Percentiles rank a stretch among this genome's conserved stretches.
phyloP scores from a whole-genome alignment of 1,139 yeast genomes.

The Blastobotrys aristatus region DNA sequence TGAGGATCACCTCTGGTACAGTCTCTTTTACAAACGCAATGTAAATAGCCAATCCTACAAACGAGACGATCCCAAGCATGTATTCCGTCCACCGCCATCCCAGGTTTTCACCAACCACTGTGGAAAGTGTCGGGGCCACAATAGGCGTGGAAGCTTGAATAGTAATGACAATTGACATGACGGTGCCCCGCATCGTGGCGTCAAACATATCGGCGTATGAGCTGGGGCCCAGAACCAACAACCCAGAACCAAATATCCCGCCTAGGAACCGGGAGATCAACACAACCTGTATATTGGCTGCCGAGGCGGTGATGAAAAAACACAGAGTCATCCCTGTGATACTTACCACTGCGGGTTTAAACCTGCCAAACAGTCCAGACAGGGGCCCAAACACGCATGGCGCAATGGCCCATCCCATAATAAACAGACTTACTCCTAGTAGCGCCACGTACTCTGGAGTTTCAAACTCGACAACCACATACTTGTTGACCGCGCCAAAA shows the following conservation, averaged over 20 bases:
- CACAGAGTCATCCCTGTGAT: slow-evolving; percentile 53
- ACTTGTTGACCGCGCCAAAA: slow-evolving; percentile 36
- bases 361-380: slow-evolving; percentile 69
- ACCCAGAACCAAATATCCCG: slow-evolving; percentile 74
- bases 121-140: slow-evolving; percentile 68
- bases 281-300: slow-evolving; percentile 64
- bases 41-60: slow-evolving; percentile 32
- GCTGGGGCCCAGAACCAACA: slow-evolving; percentile 79
- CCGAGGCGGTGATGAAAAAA: slow-evolving; percentile 65
- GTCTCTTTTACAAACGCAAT: slow-evolving; percentile 43
- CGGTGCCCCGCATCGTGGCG: slow-evolving; percentile 57
- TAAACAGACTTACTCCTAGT: slow-evolving; percentile 65
- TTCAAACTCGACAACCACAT: slow-evolving; percentile 29
- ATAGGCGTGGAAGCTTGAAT: too few relatives aligned
- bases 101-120: slow-evolving; percentile 39
- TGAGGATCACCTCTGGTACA: slow-evolving; percentile 41
- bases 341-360: slow-evolving; percentile 49
- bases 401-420: slow-evolving; percentile 75
- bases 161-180: slow-evolving; percentile 64
- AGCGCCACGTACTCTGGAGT: slow-evolving; percentile 31
- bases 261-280: slow-evolving; percentile 69
- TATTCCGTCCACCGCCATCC: slow-evolving; percentile 60
- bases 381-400: slow-evolving; percentile 77
- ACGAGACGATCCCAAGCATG: slow-evolving; percentile 47
- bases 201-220: slow-evolving; percentile 70